phyloP scores from a whole-genome alignment of 257 asterid species.

The Solanum stenotomum region DNA sequence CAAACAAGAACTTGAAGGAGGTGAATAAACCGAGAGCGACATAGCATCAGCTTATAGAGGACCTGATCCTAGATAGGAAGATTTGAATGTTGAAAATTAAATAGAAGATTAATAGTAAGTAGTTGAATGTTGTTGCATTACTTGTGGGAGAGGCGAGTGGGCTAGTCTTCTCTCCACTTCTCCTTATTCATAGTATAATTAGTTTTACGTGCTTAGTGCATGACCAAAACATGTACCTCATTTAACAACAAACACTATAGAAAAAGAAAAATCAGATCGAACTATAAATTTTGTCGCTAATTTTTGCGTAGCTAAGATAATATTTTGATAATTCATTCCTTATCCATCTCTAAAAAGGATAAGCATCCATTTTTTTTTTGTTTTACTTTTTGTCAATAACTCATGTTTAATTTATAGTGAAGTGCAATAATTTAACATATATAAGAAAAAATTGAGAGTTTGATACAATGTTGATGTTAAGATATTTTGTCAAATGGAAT shows the following conservation, averaged over 20 bases:
- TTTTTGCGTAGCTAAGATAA: neutral
- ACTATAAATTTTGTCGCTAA: too few relatives aligned
- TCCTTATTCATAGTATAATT: too few relatives aligned
- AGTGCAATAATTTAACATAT: too few relatives aligned
- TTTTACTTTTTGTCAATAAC: neutral
- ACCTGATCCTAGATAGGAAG: too few relatives aligned
- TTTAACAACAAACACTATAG: too few relatives aligned
- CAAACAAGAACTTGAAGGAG: neutral
- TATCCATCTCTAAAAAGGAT: neutral
- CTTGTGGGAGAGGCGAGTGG: neutral
- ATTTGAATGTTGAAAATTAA: too few relatives aligned
- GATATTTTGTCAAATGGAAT: neutral
- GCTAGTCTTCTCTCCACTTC: neutral
- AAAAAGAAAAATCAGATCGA: too few relatives aligned
- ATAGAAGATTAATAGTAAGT: too few relatives aligned
- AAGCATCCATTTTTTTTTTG: neutral
- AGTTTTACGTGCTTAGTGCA: too few relatives aligned
- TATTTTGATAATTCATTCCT: neutral
- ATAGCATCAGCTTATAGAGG: fast-evolving
- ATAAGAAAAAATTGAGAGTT: neutral
- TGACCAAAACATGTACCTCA: too few relatives aligned
- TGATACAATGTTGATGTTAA: neutral
- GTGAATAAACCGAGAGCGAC: neutral
- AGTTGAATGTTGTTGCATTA: neutral
- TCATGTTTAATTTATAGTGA: neutral